These are phyloP conservation scores for Rubia tinctorum DNA, from an alignment of 305 asterid species.

Conservation along the genomic window DNA sequence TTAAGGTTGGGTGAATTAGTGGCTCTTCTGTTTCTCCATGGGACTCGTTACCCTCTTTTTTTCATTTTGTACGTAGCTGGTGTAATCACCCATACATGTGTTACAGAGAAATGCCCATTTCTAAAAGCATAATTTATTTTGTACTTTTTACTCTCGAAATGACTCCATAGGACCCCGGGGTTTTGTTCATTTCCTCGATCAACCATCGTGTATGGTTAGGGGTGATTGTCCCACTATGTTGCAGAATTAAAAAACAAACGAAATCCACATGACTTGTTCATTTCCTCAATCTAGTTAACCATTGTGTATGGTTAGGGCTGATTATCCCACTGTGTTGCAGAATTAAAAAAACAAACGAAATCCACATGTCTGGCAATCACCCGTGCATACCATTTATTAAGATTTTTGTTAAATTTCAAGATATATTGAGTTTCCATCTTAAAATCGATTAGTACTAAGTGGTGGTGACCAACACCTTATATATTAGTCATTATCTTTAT, in stretches of 20 bases:
- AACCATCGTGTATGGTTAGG: not conserved
- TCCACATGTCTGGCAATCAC: too few relatives aligned
- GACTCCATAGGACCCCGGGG: not conserved
- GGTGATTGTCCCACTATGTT: too few relatives aligned
- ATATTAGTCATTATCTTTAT: too few relatives aligned
- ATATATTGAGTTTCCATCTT: too few relatives aligned
- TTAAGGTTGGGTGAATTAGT: too few relatives aligned
- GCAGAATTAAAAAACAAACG: too few relatives aligned
- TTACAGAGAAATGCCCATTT: conserved; percentile 2
- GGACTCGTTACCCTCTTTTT: not conserved
- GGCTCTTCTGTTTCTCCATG: not conserved
- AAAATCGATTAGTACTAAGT: too few relatives aligned
- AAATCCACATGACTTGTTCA: not conserved
- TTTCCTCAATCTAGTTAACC: not conserved
- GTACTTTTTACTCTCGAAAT: not conserved
- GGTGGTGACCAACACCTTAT: too few relatives aligned
- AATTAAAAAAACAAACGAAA: too few relatives aligned
- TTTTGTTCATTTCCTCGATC: not conserved
- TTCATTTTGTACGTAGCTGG: not conserved
- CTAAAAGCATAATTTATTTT: not conserved
- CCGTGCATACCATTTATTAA: too few relatives aligned
- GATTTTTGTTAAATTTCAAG: too few relatives aligned
- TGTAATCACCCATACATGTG: not conserved
- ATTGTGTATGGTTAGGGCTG: not conserved
- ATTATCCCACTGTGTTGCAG: too few relatives aligned